Evolutionary conservation across 441 rosid genomes (phyloP), one percentile per base, ranked within the genome.

Genomic region (Pelargonium citronellum): DNA sequence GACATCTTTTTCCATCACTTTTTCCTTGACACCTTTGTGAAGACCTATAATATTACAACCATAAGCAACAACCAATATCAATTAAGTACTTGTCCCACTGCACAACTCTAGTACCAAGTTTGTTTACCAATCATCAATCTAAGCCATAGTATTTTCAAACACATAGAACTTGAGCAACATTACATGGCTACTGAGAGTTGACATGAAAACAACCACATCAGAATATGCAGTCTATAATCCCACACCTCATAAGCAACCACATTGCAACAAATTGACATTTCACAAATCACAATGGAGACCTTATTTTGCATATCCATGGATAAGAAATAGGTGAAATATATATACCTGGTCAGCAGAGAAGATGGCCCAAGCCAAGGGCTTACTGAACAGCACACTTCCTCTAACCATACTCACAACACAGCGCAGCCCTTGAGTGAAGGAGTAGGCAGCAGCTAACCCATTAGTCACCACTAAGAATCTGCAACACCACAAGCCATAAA

Each of bases 311-410:
- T 19, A 19, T 37, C 37, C 41, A 16, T 34, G 2, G 12, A 7
- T 15, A 12, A 41, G 20, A 66, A 44, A 15, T 27, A 69, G 43
- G 65, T 44, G 20, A 64, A 64, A 7, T 46, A 27, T 64, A 2
- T 41, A 17, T 71, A 91, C 98, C 96, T 93, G 98, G 78, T 94
- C 98, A 47, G 83, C 87, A 34, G 91, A 83, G 87, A 94, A 91
- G 79, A 91, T 86, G 69, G 80, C 83, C 96, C 96, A 91, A 74
- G 97, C 97, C 16, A 90, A 65, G 57, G 95, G 82, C 82, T 85
- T 94, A 75, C 77, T 88, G 71, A 87, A 76, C 67, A 91, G 86
- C 60, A 85, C 88, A 64, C 71, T 79, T 67, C 95, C 97, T 76
- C 81, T 80, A 61, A 88, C 65, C 79, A 82, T 70, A 69, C 86